These are phyloP conservation scores for Verbascum thapsus DNA, from an alignment of 257 asterid species.

Conservation along the genomic window DNA sequence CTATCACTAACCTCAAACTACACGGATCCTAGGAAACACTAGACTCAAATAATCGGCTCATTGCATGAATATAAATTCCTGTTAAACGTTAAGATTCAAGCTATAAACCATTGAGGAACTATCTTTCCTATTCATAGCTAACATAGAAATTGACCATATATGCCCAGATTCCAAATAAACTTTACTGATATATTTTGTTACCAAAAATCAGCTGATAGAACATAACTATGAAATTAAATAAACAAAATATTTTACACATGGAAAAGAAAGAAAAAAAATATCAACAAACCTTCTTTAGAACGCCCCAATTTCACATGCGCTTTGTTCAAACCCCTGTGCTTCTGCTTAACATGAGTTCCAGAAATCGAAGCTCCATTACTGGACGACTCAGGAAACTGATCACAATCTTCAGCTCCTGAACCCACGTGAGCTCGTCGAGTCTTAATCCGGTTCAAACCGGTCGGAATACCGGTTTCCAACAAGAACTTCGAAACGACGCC, in stretches of 20 bases:
- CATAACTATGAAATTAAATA: constrained; percentile 15
- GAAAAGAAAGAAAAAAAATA: constrained; percentile 4
- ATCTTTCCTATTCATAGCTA: not conserved
- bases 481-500: constrained; percentile 39
- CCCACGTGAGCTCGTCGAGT: constrained; percentile 61
- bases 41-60: not conserved
- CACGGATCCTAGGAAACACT: constrained; percentile 13
- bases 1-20: constrained; percentile 13
- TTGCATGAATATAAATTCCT: constrained; percentile 22
- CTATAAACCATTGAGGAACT: constrained; percentile 18
- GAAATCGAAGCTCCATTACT: constrained; percentile 41
- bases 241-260: not conserved
- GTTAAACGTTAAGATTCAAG: constrained; percentile 18
- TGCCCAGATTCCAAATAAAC: constrained; percentile 22
- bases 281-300: constrained; percentile 60
- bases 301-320: constrained; percentile 50
- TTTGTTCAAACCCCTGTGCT: constrained; percentile 42
- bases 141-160: constrained; percentile 17
- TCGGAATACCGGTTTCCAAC: constrained; percentile 69
- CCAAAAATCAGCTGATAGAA: not conserved
- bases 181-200: not conserved
- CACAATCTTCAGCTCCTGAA: constrained; percentile 51
- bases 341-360: constrained; percentile 53
- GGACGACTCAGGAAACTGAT: constrained; percentile 56
- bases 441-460: constrained; percentile 88